phyloP scores from a whole-genome alignment of 1,284 basidiomycete species.

The Cutaneotrichosporon spelunceum region DNA sequence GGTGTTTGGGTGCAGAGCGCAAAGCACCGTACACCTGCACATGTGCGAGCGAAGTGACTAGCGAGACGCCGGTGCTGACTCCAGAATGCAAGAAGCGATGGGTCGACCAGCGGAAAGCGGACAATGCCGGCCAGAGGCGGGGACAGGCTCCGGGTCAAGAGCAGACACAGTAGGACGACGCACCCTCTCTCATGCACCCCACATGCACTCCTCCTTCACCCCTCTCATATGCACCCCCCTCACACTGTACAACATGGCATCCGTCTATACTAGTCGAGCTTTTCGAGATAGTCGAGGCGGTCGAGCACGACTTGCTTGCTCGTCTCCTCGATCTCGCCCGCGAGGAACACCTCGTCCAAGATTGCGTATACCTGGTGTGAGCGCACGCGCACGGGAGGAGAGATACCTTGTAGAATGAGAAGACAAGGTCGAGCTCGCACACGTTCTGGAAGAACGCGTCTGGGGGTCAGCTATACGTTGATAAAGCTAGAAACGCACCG shows the following conservation, averaged over 20 bases:
- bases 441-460: conserved; percentile 98
- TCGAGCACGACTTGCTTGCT: conserved; percentile 91
- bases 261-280: conserved; percentile 56
- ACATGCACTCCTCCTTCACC: too few species aligned
- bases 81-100: conserved; percentile 50
- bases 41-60: too few species aligned
- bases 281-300: conserved; percentile 84
- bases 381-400: background rate
- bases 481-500: conserved; percentile 57
- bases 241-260: background rate
- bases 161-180: too few species aligned
- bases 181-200: too few species aligned
- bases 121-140: background rate
- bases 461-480: conserved; percentile 43
- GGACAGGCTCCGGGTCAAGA: too few species aligned
- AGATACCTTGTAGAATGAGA: conserved; percentile 93
- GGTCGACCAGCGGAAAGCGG: conserved; percentile 22
- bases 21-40: too few species aligned
- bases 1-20: too few species aligned
- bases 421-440: conserved; percentile 92
- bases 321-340: conserved; percentile 97
- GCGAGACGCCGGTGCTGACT: background rate
- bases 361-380: conserved; percentile 81
- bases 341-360: conserved; percentile 96
- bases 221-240: conserved; percentile 1